Conservation (phyloP, 192 early-diverging fungal genomes). For the Entomortierella lignicola region DNA sequence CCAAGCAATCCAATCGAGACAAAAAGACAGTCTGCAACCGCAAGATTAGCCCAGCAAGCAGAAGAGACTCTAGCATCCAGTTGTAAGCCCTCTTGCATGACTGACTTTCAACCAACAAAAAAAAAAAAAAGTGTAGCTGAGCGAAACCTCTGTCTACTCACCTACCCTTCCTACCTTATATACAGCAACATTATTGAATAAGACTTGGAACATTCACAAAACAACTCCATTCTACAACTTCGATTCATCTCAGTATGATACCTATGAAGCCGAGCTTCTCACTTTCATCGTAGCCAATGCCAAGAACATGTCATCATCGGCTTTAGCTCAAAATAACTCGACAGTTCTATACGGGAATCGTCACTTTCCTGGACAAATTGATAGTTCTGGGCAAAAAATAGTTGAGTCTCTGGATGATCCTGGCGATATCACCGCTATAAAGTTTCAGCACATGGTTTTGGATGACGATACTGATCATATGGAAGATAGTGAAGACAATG, state of each 20-base stretch:
- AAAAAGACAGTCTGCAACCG: too few species aligned
- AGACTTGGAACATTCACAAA: slow-evolving; percentile 44
- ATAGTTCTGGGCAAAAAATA: slow-evolving; percentile 23
- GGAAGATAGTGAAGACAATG: background rate
- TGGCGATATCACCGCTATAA: slow-evolving; percentile 32
- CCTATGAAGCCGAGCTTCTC: slow-evolving; percentile 34
- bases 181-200: slow-evolving; percentile 29
- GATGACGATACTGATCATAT: background rate
- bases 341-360: slow-evolving; percentile 2
- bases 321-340: background rate
- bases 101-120: background rate
- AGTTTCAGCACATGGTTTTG: slow-evolving; percentile 16
- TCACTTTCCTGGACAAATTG: slow-evolving; percentile 31
- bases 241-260: background rate
- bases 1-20: too few species aligned
- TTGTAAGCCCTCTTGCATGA: too few species aligned
- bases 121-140: slow-evolving; percentile 7
- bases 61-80: too few species aligned
- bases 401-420: slow-evolving; percentile 23
- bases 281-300: slow-evolving; percentile 38
- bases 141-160: background rate
- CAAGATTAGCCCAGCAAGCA: too few species aligned
- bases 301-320: slow-evolving; percentile 16
- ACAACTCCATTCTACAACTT: slow-evolving; percentile 42
- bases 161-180: background rate